Percentiles rank a stretch among this genome's conserved stretches.
phyloP scores from a whole-genome alignment of 2,329 filamentous ascomycete genomes.

The Diaporthe citri region DNA sequence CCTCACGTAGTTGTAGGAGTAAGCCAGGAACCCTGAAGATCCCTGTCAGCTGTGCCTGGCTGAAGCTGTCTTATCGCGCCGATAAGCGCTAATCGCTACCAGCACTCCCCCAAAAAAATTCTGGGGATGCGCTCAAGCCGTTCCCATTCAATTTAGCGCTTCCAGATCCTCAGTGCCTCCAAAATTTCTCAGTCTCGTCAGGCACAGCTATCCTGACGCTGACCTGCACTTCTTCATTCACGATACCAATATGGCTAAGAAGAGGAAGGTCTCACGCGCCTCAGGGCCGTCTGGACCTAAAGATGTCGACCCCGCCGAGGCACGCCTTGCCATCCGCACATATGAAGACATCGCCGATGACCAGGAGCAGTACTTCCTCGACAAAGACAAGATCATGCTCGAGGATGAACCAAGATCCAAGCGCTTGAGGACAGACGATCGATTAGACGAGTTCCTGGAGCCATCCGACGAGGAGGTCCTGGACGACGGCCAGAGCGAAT shows the following conservation, averaged over 20 bases:
- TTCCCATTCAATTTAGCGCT: not conserved
- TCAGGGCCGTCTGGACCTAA: slow-evolving; percentile 63
- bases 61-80: slow-evolving; percentile 1
- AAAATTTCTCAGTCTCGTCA: not conserved
- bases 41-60: not conserved
- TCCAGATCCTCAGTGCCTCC: not conserved
- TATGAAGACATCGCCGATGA: slow-evolving; percentile 92
- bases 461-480: slow-evolving; percentile 72
- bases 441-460: slow-evolving; percentile 73
- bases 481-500: slow-evolving; percentile 42
- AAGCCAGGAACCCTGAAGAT: not conserved
- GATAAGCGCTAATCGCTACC: slow-evolving; percentile 7
- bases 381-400: slow-evolving; percentile 87
- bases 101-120: slow-evolving; percentile 36
- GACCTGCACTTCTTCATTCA: not conserved
- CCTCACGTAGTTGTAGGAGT: not conserved
- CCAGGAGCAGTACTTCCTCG: slow-evolving; percentile 92
- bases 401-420: slow-evolving; percentile 86
- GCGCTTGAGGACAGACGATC: slow-evolving; percentile 76
- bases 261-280: slow-evolving; percentile 76
- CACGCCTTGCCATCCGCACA: slow-evolving; percentile 72
- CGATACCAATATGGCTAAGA: slow-evolving; percentile 66
- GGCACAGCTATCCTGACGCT: not conserved
- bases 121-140: not conserved
- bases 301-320: slow-evolving; percentile 68